Evolutionary conservation across 2,329 filamentous ascomycete genomes (phyloP), one percentile per base, ranked within the genome.

Genomic region (Exophiala oligosperma): DNA sequence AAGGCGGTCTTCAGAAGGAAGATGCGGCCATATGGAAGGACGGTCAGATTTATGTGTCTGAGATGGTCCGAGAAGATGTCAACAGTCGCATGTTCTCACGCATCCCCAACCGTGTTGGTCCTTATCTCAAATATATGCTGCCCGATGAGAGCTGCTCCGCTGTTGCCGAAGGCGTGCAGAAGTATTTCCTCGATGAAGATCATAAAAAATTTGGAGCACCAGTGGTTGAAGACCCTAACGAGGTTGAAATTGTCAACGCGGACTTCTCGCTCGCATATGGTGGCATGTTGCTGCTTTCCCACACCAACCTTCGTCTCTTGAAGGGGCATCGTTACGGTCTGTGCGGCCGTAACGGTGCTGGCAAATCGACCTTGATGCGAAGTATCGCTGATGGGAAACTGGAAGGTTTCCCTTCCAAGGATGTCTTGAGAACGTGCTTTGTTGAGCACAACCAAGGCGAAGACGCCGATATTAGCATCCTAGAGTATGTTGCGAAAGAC

Each of bases 391-490:
- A 89, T 59, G 93, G 92, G 71, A 99, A 99, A 81, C 84, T 99
- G 2, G 94, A 99, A 76, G 94, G 94, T 7, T 99, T 99, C 79
- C 94, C 94, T 38, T 81, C 91, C 14, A 92, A 94, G 72, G 92
- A 97, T 65, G 88, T 92, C 59, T 86, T 99, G 69, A 89, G 91
- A 68, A 97, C 93, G 9, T 97, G 93, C 77, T 99, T 97, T 71
- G 94, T 99, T 44, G 94, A 99, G 80, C 94, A 99, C 81, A 97
- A 97, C 78, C 93, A 99, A 77, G 94, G 94, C 56, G 94, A 97
- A 75, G 93, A 97, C 76, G 93, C 94, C 37, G 92, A 97, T 63
- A 89, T 97, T 61, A 97, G 87, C 76, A 97, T 99, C 70, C 81
- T 97, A 17, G 90, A 97, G 57, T 99, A 95, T 72, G 90, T 96